Percentiles rank a stretch among this genome's conserved stretches.
Conservation (phyloP, 2,329 filamentous ascomycete species). For the Alternaria burnsii region DNA sequence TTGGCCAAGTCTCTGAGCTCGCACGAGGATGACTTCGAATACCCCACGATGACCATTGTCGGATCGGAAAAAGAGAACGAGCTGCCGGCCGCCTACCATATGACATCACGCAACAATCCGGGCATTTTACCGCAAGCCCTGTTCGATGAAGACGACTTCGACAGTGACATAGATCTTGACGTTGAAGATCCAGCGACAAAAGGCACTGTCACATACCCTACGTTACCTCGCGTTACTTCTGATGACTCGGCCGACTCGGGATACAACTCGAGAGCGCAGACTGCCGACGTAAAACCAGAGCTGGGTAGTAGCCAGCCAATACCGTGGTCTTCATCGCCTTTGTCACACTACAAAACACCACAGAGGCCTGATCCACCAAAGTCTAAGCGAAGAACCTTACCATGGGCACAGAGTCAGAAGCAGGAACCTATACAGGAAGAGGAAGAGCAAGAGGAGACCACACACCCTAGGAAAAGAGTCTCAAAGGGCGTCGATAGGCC, state of each 20-base stretch:
- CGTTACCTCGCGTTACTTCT: slow-evolving; percentile 38
- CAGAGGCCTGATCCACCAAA: slow-evolving; percentile 25
- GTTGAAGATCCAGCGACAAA: slow-evolving; percentile 67
- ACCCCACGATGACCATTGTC: slow-evolving; percentile 37
- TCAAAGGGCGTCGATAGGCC: slow-evolving; percentile 48
- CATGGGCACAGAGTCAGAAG: slow-evolving; percentile 60
- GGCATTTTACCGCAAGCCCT: slow-evolving; percentile 35
- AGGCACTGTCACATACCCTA: slow-evolving; percentile 53
- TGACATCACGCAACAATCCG: slow-evolving; percentile 23
- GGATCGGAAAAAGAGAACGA: slow-evolving; percentile 40
- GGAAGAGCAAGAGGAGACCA: slow-evolving; percentile 28
- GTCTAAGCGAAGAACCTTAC: slow-evolving; percentile 59
- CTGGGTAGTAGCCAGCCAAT: slow-evolving; percentile 64
- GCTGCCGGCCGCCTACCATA: slow-evolving; percentile 23
- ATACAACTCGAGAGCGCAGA: slow-evolving; percentile 37
- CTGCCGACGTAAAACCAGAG: slow-evolving; percentile 28
- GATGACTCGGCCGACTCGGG: slow-evolving; percentile 49
- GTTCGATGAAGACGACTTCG: slow-evolving; percentile 84
- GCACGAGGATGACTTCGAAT: slow-evolving; percentile 46
- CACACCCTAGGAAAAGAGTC: slow-evolving; percentile 39
- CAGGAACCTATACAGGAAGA: slow-evolving; percentile 28
- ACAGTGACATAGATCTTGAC: slow-evolving; percentile 81
- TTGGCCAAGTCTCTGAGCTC: slow-evolving; percentile 54
- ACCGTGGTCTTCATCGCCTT: slow-evolving; percentile 77
- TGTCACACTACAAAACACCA: slow-evolving; percentile 53